Evolutionary conservation across 306 rosid species (phyloP).

Genomic region (Vigna trinervia): DNA sequence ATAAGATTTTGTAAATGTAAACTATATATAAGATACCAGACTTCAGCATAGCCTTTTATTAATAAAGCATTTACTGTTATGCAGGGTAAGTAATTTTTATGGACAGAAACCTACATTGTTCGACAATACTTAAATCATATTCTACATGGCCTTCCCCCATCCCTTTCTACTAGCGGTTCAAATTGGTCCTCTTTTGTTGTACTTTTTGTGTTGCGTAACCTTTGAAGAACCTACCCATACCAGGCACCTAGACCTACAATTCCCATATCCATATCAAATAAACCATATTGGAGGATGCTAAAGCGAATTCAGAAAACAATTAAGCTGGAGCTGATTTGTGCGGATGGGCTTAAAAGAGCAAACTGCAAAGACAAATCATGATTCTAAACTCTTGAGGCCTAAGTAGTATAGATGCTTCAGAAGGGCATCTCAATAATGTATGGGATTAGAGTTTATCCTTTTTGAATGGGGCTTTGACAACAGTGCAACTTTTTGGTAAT

Average conservation of each 20-base stretch:
- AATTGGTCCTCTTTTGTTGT: slow-evolving; percentile 24
- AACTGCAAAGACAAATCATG: background rate
- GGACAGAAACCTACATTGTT: slow-evolving; percentile 26
- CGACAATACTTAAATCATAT: slow-evolving; percentile 30
- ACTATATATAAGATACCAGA: background rate
- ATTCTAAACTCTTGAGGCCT: slow-evolving; percentile 31
- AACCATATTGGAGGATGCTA: slow-evolving; percentile 9
- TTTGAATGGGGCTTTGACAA: slow-evolving; percentile 25
- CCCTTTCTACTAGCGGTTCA: slow-evolving; percentile 31
- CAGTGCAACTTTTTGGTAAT: slow-evolving; percentile 34
- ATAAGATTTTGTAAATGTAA: background rate
- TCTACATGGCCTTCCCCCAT: slow-evolving; percentile 28
- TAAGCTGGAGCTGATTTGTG: slow-evolving; percentile 37
- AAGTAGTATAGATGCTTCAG: slow-evolving; percentile 40
- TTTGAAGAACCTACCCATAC: slow-evolving; percentile 33
- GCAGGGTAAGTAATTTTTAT: slow-evolving; percentile 24
- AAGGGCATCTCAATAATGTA: slow-evolving; percentile 34
- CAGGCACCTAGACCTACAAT: slow-evolving; percentile 21
- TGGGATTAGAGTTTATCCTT: slow-evolving; percentile 18
- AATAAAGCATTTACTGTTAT: background rate
- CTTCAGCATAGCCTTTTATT: background rate
- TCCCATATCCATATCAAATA: slow-evolving; percentile 22
- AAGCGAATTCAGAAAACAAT: slow-evolving; percentile 17
- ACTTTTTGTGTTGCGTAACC: slow-evolving; percentile 41
- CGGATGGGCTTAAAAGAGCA: slow-evolving; percentile 46